phyloP scores from a whole-genome alignment of 1,284 basidiomycete species.

The Ustilago cynodontis region DNA sequence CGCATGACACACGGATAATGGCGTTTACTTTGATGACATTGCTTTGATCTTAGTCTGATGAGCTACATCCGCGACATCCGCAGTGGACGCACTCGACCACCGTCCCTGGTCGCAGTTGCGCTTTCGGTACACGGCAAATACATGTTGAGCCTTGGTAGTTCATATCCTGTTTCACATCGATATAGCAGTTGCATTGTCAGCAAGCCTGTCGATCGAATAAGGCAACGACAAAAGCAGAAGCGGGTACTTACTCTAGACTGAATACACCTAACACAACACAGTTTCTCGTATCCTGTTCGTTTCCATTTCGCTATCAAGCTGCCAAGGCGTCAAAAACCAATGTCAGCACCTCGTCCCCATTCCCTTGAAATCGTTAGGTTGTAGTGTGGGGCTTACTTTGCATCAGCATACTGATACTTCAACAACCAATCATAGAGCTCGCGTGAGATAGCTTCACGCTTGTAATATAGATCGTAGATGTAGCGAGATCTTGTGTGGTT shows the following conservation, averaged over 20 bases:
- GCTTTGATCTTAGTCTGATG: conserved; percentile 46
- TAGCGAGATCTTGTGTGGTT: conserved; percentile 88
- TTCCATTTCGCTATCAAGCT: conserved; percentile 99
- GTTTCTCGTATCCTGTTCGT: conserved; percentile 96
- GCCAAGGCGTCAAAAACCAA: conserved; percentile 8
- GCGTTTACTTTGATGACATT: background rate
- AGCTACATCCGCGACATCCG: conserved; percentile 71
- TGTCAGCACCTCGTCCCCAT: background rate
- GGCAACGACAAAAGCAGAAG: background rate
- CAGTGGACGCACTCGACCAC: conserved; percentile 98
- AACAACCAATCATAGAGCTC: conserved; percentile 98
- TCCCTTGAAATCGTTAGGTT: background rate
- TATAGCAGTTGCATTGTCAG: background rate
- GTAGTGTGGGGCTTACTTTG: conserved; percentile 77
- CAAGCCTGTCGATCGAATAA: background rate
- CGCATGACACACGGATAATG: background rate
- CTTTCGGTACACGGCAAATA: conserved; percentile 96
- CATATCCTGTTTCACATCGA: conserved; percentile 79
- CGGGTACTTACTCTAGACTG: conserved; percentile 81
- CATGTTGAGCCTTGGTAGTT: conserved; percentile 99
- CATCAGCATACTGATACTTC: conserved; percentile 97
- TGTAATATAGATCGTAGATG: conserved; percentile 99
- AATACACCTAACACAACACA: conserved; percentile 96
- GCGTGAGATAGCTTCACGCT: conserved; percentile 91
- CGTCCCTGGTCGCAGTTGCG: conserved; percentile 87